Conservation (phyloP, 2,329 filamentous ascomycete genomes). For the Aschersonia sp. region DNA sequence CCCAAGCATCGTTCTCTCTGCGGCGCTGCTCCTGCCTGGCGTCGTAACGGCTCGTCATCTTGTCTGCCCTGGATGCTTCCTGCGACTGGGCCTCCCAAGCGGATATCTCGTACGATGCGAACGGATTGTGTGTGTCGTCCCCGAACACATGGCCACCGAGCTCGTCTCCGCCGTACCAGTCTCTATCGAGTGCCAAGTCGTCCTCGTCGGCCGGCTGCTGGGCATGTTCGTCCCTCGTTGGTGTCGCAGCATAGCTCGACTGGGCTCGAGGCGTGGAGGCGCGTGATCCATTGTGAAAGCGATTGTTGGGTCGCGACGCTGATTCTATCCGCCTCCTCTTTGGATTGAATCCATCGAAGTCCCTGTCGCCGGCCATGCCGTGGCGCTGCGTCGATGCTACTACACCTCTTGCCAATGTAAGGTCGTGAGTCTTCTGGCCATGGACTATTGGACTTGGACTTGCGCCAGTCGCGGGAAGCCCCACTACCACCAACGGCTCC, state of each 20-base stretch:
- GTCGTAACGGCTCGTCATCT: slow-evolving; percentile 56
- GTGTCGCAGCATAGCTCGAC: slow-evolving; percentile 27
- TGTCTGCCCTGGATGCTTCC: slow-evolving; percentile 63
- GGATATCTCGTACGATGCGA: slow-evolving; percentile 60
- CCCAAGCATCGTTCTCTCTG: slow-evolving; percentile 94
- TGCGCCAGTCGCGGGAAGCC: too few species aligned
- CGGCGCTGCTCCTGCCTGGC: slow-evolving; percentile 72
- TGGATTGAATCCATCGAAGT: slow-evolving; percentile 22
- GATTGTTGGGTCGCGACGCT: slow-evolving; percentile 10
- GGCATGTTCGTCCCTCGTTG: slow-evolving; percentile 25
- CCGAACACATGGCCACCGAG: slow-evolving; percentile 69
- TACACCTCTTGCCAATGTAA: too few species aligned
- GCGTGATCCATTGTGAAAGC: slow-evolving; percentile 18
- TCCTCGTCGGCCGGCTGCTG: slow-evolving; percentile 55
- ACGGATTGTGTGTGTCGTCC: slow-evolving; percentile 86
- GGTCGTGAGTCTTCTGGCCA: too few species aligned
- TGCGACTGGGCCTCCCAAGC: slow-evolving; percentile 65
- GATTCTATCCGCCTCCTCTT: slow-evolving; percentile 23
- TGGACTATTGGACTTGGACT: too few species aligned
- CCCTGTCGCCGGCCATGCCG: slow-evolving; percentile 19
- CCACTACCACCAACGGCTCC: too few species aligned
- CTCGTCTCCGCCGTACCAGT: slow-evolving; percentile 88
- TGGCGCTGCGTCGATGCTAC: too few species aligned
- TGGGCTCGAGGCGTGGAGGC: slow-evolving; percentile 18
- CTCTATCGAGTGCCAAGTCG: slow-evolving; percentile 63